phyloP scores from a whole-genome alignment of 345 rosid species.

The Angophora floribunda region DNA sequence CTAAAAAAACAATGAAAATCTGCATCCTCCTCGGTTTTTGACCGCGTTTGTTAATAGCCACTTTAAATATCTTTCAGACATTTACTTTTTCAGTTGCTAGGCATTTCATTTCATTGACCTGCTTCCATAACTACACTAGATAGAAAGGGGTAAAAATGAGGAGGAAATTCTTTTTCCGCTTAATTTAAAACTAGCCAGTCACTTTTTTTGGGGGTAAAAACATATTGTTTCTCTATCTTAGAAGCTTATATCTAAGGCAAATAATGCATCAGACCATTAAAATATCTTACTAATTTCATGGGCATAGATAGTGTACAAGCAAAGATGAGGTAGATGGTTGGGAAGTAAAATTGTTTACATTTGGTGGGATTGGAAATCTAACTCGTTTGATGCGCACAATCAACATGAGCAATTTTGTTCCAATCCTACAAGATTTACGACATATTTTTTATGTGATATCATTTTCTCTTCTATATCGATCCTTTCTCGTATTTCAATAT shows the following conservation, averaged over 20 bases:
- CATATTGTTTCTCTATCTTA: too few species aligned
- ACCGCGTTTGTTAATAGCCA: background rate
- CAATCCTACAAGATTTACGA: too few species aligned
- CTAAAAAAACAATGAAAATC: too few species aligned
- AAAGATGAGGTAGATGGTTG: fast-evolving
- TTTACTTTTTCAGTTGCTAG: background rate
- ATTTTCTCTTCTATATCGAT: background rate
- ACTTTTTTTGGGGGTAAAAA: too few species aligned
- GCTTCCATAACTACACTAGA: background rate
- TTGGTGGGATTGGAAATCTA: background rate
- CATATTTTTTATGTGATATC: fast-evolving
- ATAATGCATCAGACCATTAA: too few species aligned
- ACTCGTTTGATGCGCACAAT: background rate
- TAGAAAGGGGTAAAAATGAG: background rate
- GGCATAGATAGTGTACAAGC: background rate
- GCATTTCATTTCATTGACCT: background rate
- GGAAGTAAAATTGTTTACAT: too few species aligned
- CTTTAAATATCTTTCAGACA: background rate
- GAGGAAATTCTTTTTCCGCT: background rate
- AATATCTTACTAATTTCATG: background rate
- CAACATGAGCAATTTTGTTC: background rate
- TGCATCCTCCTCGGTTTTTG: background rate
- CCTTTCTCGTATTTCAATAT: background rate
- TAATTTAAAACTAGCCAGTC: background rate
- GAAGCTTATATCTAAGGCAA: background rate